Base-by-base conservation (phyloP, 2,329 filamentous ascomycete genomes). In the Colletotrichum sp. region DNA sequence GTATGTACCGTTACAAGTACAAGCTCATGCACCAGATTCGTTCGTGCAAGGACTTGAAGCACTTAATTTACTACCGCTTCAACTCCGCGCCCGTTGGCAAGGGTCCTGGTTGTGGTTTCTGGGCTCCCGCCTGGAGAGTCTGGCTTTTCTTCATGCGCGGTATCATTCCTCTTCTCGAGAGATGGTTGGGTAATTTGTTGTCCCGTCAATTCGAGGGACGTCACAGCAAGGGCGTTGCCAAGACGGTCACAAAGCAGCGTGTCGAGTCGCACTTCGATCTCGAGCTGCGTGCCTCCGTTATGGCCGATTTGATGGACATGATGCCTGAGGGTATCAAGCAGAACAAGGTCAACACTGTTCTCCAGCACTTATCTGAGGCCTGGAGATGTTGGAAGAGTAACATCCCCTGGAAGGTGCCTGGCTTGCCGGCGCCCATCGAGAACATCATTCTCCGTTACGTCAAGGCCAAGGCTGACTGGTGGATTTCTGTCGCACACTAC, bases 331-430 rank as follows among this genome's bases (percentile, higher is more conserved):
- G 97, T 79, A 98, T 99, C 87, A 98, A 98, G 85, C 97, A 99
- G 84, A 99, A 97, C 88, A 99, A 99, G 87, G 96, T 99, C 85
- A 98, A 99, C 85, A 98, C 96, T 2, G 96, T 99, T 60, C 88
- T 99, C 70, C 97, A 98, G 82, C 98, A 99, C 90, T 87, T 99
- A 57, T 98, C 96, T 0, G 97, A 99, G 87, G 97, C 97, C 16
- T 99, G 97, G 97, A 92, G 97, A 87, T 99, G 97, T 88, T 99
- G 97, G 97, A 99, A 99, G 93, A 98, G 96, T 86, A 99, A 99
- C 82, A 99, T 99, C 79, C 97, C 97, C 1, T 99, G 97, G 97
- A 99, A 99, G 88, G 97, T 99, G 4, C 97, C 97, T 68, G 98
- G 97, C 48, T 86, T 99, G 76, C 97, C 97, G 55, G 98, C 98